Base-by-base conservation (phyloP, 2,329 filamentous ascomycete genomes). In the Sporothrix variecibatus region DNA sequence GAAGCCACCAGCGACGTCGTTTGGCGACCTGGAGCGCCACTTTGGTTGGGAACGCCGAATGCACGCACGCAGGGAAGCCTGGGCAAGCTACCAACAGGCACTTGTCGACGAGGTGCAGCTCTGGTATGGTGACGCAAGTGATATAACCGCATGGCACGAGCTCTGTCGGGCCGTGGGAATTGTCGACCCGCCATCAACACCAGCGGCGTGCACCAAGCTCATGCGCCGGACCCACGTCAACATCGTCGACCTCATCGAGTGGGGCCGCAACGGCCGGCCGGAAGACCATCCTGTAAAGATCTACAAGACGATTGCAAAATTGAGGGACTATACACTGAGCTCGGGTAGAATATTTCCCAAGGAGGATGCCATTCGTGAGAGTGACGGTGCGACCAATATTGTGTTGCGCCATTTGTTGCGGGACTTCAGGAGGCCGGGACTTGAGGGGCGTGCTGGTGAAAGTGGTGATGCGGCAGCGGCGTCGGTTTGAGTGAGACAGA, bases 181-280 rank as follows among this genome's bases (percentile, higher is more conserved):
- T 20, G 5, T 3, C 6, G 8, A 71, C 1, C 73, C 67, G 17
- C 72, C 73, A 0, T 12, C 51, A 3, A 31, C 70, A 12, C 11
- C 17, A 2, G 1, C 11, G 1, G 38, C 9, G 5, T 75, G 72
- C 28, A 31, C 23, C 11, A 26, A 68, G 58, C 72, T 49, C 12
- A 1, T 75, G 12, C 49, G 67, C 1, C 38, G 12, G 0, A 73
- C 43, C 0, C 73, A 75, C 15, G 75, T 74, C 71, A 75, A 75
- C 53, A 73, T 75, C 12, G 46, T 74, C 23, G 75, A 74, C 43
- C 40, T 75, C 1, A 17, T 74, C 26, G 11, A 65, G 43, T 75
- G 73, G 73, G 71, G 28, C 28, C 71, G 75, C 12, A 15, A 20
- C 9, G 73, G 73, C 6, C 20, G 8, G n/a, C 53, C 56, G 6